Evolutionary conservation across 1,284 basidiomycete species (phyloP).

Genomic region (Tylopilus orsonianus): DNA sequence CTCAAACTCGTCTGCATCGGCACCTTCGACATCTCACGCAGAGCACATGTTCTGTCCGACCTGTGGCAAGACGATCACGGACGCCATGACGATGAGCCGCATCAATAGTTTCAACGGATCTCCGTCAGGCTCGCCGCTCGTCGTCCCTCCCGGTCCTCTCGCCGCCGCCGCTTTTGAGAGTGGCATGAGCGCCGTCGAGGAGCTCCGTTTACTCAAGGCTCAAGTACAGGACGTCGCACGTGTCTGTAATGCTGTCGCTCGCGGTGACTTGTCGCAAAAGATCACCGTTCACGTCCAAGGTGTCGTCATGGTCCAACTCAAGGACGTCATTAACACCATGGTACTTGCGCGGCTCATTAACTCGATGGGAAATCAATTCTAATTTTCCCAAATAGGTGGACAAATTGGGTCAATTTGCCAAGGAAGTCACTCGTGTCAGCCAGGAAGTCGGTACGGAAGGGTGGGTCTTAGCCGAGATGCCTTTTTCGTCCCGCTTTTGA

Average conservation of each 20-base stretch:
- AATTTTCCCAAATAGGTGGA: constrained; percentile 49
- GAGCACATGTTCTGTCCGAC: constrained; percentile 48
- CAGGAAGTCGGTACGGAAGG: constrained; percentile 94
- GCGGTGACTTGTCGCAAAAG: constrained; percentile 93
- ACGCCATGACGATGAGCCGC: constrained; percentile 36
- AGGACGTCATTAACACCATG: constrained; percentile 98
- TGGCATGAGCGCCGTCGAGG: constrained; percentile 69
- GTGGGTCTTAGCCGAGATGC: constrained; percentile 36
- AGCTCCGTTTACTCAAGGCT: constrained; percentile 75
- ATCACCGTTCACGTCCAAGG: constrained; percentile 97
- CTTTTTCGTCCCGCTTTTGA: constrained; percentile 14
- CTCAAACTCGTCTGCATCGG: constrained; percentile 37
- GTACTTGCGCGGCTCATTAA: constrained; percentile 41
- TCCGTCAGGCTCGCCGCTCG: constrained; percentile 46
- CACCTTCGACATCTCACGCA: constrained; percentile 41
- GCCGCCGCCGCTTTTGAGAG: constrained; percentile 58
- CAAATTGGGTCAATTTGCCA: constrained; percentile 78
- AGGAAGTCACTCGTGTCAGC: constrained; percentile 83
- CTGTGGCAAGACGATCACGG: constrained; percentile 47
- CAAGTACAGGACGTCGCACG: constrained; percentile 86
- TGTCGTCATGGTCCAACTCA: constrained; percentile 95
- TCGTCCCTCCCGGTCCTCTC: constrained; percentile 57
- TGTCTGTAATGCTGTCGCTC: constrained; percentile 95
- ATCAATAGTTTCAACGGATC: constrained; percentile 35
- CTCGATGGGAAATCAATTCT: constrained; percentile 13